A percentile compares a stretch with the other conserved stretches of the same genome.
These are phyloP conservation scores for Aspergillus sp. DNA, from an alignment of 2,329 filamentous ascomycete genomes.

Conservation along the genomic window DNA sequence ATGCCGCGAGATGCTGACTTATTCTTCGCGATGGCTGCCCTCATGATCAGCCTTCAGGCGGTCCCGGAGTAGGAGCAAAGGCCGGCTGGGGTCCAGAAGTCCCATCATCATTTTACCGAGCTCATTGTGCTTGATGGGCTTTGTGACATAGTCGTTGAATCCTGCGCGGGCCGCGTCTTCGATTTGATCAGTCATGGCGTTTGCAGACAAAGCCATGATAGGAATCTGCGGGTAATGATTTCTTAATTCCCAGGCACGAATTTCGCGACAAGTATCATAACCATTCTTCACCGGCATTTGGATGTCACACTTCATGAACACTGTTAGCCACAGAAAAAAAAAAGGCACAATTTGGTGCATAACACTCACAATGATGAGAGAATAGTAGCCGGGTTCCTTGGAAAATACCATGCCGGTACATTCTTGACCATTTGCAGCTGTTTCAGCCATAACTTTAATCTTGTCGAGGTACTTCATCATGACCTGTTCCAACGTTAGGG, in stretches of 20 bases:
- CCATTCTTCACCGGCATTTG: slow-evolving; percentile 52
- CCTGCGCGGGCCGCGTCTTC: slow-evolving; percentile 46
- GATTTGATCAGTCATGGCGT: slow-evolving; percentile 51
- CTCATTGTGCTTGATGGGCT: slow-evolving; percentile 51
- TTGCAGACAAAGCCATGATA: slow-evolving; percentile 51
- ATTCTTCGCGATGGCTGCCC: slow-evolving; percentile 17
- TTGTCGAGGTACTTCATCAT: slow-evolving; percentile 51
- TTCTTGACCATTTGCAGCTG: slow-evolving; percentile 47
- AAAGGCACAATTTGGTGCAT: neutral
- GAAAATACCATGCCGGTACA: slow-evolving; percentile 48
- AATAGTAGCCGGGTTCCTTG: slow-evolving; percentile 48
- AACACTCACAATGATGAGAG: slow-evolving; percentile 46
- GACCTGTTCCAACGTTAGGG: slow-evolving; percentile 34
- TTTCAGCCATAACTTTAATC: slow-evolving; percentile 46
- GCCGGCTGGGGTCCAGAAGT: slow-evolving; percentile 42
- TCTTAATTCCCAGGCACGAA: slow-evolving; percentile 46
- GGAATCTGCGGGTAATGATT: slow-evolving; percentile 48
- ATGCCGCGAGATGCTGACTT: neutral
- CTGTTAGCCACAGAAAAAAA: neutral
- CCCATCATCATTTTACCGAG: slow-evolving; percentile 51
- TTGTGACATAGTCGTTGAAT: slow-evolving; percentile 52
- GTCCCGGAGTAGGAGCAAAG: slow-evolving; percentile 43
- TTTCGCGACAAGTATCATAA: slow-evolving; percentile 48
- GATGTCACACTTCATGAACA: slow-evolving; percentile 44
- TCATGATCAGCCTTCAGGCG: slow-evolving; percentile 28